Conservation (phyloP, 2,329 filamentous ascomycete species). For the Aurifilum marmelostoma region DNA sequence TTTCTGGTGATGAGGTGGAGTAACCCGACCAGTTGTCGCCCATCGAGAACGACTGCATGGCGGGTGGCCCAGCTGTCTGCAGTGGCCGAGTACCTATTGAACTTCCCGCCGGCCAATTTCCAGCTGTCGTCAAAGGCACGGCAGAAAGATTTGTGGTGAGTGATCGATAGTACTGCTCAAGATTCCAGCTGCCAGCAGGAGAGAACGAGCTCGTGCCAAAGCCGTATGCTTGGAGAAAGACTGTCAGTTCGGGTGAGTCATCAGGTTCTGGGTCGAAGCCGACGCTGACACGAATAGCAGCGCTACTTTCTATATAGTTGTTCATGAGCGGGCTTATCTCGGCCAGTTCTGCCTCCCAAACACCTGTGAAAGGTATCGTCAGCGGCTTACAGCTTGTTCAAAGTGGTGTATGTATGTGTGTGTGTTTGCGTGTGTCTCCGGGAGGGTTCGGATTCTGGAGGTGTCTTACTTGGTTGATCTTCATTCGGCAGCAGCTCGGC, state of each 20-base stretch:
- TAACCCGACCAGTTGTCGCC: background rate
- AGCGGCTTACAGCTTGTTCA: conserved; percentile 3
- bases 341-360: conserved; percentile 12
- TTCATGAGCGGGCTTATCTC: background rate
- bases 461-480: conserved; percentile 12
- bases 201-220: background rate
- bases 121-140: background rate
- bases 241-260: background rate
- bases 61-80: background rate
- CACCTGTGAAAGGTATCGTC: conserved; percentile 4
- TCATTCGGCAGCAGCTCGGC: conserved; percentile 10
- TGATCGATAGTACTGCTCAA: background rate
- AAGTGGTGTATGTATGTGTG: background rate
- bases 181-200: background rate
- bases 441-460: background rate
- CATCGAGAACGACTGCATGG: background rate
- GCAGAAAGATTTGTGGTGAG: background rate
- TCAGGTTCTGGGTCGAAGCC: background rate
- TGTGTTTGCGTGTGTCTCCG: background rate
- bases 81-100: background rate
- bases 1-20: background rate
- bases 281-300: background rate
- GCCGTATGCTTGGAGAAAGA: conserved; percentile 13
- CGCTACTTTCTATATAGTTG: background rate
- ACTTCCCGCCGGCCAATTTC: background rate